Base-by-base conservation (phyloP, 2,329 filamentous ascomycete genomes). In the Eutypa lata region DNA sequence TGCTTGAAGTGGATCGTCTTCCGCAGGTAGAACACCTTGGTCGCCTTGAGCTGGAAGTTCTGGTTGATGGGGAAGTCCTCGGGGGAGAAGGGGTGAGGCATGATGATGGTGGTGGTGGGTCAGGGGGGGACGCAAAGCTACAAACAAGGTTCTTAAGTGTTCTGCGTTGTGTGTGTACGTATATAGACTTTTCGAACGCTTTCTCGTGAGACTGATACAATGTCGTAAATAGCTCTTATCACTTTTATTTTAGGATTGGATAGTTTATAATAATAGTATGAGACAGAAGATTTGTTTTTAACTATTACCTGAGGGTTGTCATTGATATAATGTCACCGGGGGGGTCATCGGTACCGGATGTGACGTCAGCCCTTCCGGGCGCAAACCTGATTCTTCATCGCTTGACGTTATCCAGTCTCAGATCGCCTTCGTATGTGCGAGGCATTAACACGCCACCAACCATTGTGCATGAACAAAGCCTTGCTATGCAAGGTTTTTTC, bases 1-100 rank as follows among this genome's bases (percentile, higher is more conserved):
- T 53, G 60, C 55, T 69, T 69, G 66, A 68, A 69, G 65, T 69
- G 67, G 53, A 69, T 61, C 46, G 58, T 59, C 24, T 62, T 61
- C 48, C 65, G 67, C 16, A 69, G 63, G 59, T 60, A 68, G 61
- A 65, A 67, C 31, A 55, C 49, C 19, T 57, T 53, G 3, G 58
- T 66, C 18, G 66, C 65, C 40, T 61, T 43, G 11, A 69, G 57
- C 38, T 52, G 40, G 11, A 56, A 53, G 45, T 60, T 51, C 52
- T 57, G 48, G 54, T 69, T 64, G 59, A 69, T 53, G 57, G 65
- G 65, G 64, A 69, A 68, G 63, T 69, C 67, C 22, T 68, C 58
- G 11, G 67, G 67, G 55, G 61, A 55, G 58, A 69, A 69, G 11
- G 67, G 67, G 58, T 68, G 59, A 54, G 61, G 63, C 65, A 67